These are phyloP conservation scores for Exophiala oligosperma DNA, from an alignment of 2,329 filamentous ascomycete species.

Conservation along the genomic window DNA sequence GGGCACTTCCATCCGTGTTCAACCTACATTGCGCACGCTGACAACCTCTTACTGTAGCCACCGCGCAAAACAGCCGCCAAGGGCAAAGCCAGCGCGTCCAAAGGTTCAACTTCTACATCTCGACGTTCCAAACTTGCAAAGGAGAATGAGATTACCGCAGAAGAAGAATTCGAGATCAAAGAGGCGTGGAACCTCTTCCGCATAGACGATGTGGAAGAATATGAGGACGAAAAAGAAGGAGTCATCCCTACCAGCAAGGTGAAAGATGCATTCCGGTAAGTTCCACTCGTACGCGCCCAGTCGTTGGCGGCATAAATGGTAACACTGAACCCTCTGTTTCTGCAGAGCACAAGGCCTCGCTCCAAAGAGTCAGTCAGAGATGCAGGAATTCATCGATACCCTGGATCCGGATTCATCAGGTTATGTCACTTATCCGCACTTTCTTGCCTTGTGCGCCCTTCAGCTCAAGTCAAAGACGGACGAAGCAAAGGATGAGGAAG, in stretches of 20 bases:
- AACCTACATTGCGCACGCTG: neutral
- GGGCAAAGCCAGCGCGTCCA: constrained; percentile 30
- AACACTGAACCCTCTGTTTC: neutral
- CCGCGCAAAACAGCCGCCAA: constrained; percentile 22
- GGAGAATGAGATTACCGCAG: constrained; percentile 80
- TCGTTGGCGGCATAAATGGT: neutral
- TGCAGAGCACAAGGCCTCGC: constrained; percentile 77
- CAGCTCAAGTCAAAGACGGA: constrained; percentile 66
- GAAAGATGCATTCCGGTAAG: constrained; percentile 71
- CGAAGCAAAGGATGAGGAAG: constrained; percentile 59
- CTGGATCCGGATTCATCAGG: constrained; percentile 82
- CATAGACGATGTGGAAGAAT: constrained; percentile 51
- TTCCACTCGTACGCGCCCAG: constrained; percentile 9
- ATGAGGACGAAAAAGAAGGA: constrained; percentile 70
- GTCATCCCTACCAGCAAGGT: constrained; percentile 69
- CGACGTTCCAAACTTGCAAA: constrained; percentile 87
- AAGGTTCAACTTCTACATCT: constrained; percentile 17
- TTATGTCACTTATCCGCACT: constrained; percentile 74
- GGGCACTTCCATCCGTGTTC: neutral
- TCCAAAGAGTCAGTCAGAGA: constrained; percentile 61
- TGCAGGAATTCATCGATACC: constrained; percentile 73
- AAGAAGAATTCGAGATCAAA: constrained; percentile 85
- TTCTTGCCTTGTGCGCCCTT: constrained; percentile 84
- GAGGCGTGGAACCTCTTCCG: constrained; percentile 87
- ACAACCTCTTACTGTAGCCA: neutral